Percentiles rank a stretch among this genome's conserved stretches.
Evolutionary conservation across 1,284 basidiomycete genomes (phyloP).

Genomic region (Kwoniella shivajii): DNA sequence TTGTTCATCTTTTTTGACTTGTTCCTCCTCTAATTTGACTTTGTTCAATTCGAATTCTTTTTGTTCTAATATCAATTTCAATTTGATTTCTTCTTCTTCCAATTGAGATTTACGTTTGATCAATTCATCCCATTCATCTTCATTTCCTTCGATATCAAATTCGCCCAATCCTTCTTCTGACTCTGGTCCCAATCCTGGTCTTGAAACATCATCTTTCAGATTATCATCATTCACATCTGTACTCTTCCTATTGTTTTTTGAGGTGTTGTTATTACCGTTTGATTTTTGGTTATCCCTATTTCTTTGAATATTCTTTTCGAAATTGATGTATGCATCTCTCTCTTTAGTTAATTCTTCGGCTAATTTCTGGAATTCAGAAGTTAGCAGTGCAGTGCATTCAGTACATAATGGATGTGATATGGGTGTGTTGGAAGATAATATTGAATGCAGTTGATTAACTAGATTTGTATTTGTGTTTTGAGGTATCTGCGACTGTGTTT

Average conservation of each 20-base stretch:
- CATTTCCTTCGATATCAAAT: constrained; percentile 38
- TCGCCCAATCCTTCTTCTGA: constrained; percentile 54
- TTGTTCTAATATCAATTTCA: constrained; percentile 44
- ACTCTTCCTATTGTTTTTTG: constrained; percentile 18
- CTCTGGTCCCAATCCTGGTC: constrained; percentile 27
- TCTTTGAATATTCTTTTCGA: constrained; percentile 75
- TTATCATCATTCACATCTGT: constrained; percentile 60
- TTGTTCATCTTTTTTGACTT: constrained; percentile 71
- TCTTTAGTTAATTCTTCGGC: constrained; percentile 89
- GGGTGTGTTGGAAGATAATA: constrained; percentile 76
- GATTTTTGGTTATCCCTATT: constrained; percentile 59
- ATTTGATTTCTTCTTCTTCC: constrained; percentile 67
- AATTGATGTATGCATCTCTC: constrained; percentile 87
- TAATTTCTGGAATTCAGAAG: constrained; percentile 74
- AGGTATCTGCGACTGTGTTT: too few species aligned
- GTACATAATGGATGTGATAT: constrained; percentile 94
- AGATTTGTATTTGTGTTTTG: constrained; percentile 60
- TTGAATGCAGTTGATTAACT: constrained; percentile 63
- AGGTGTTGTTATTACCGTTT: constrained; percentile 55
- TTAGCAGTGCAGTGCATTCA: constrained; percentile 84
- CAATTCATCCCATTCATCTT: constrained; percentile 60
- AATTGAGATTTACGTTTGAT: constrained; percentile 59
- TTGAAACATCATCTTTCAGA: too few species aligned
- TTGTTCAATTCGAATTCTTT: constrained; percentile 72
- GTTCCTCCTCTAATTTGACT: constrained; percentile 71